phyloP scores from a whole-genome alignment of 495 filamentous ascomycete species.

The Friedmanniomyces simplex region DNA sequence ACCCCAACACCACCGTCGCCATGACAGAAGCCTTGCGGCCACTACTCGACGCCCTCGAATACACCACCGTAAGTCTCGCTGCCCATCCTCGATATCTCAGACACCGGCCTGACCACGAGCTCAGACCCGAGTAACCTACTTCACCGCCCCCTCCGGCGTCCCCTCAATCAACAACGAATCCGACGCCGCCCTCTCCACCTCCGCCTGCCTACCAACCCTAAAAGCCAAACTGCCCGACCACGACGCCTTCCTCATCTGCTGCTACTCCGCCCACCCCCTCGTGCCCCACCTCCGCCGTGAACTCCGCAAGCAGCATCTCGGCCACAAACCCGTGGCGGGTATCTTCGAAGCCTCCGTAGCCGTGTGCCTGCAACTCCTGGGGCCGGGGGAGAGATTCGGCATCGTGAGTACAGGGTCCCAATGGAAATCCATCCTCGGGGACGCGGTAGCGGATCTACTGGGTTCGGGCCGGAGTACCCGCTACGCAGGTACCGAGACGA shows the following conservation, averaged over 20 bases:
- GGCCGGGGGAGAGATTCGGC: constrained; percentile 54
- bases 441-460: constrained; percentile 48
- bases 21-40: constrained; percentile 73
- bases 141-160: constrained; percentile 47
- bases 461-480: constrained; percentile 28
- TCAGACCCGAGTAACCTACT: constrained; percentile 42
- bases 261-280: constrained; percentile 81
- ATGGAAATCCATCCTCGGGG: constrained; percentile 63
- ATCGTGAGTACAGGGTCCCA: constrained; percentile 80
- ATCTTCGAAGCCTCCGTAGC: constrained; percentile 78
- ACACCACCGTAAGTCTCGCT: constrained; percentile 35
- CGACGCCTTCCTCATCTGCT: constrained; percentile 75
- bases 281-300: constrained; percentile 43
- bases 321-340: constrained; percentile 48
- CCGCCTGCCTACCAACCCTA: constrained; percentile 48
- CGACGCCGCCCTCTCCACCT: constrained; percentile 40
- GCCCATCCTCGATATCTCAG: not conserved
- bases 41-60: constrained; percentile 45
- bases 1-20: constrained; percentile 73
- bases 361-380: constrained; percentile 42
- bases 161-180: constrained; percentile 55
- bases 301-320: not conserved
- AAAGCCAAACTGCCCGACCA: constrained; percentile 41
- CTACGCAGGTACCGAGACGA: constrained; percentile 76
- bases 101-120: not conserved